Base-by-base conservation (phyloP, 371 early-diverging fungal genomes). In the Syncephalastrum contaminatum region DNA sequence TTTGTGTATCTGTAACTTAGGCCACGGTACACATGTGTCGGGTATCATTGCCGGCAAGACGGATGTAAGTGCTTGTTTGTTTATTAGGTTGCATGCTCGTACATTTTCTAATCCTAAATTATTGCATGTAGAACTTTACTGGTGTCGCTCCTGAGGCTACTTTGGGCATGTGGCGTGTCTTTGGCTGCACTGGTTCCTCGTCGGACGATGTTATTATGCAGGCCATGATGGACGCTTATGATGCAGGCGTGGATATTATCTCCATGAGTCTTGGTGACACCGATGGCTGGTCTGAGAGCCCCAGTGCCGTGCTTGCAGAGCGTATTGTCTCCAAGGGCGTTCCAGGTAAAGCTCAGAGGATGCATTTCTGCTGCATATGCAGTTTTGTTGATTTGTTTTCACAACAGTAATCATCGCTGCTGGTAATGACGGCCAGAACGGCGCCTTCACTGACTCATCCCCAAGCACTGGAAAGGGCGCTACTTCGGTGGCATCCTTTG, bases 211-310 rank as follows among this genome's bases (percentile, higher is more conserved):
- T 85, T 15, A 80, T 92, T 16, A 67, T 86, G 27, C 54, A 71
- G 24, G 91, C 87, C 14, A 68, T 90, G 71, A 69, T 77, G 44
- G 59, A 54, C 19, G 91, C 91, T 3, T 73, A 72, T 52, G 87
- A 72, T 16, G 63, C 72, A 16, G 63, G 65, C 21, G 77, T 83
- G 62, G 82, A 86, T 43, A 63, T 87, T 19, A 77, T 87, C 50
- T 83, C 77, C 63, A 65, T 91, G 74, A 84, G 84, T 56, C 54
- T 89, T 43, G 92, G 91, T 42, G 79, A 74, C n/a, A 74, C 69
- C 14, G 62, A 70, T 45, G 73, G 67, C n/a, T 87, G 81, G 80
- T 49, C 62, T 27, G 73, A 78, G 42, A 61, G 68, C 30, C 62
- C 78, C 12, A 63, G 62, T 40, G 60, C 83, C 5, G 65, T 58